Base-by-base conservation (phyloP, 2,329 filamentous ascomycete species). In the Paecilomyces niveus region DNA sequence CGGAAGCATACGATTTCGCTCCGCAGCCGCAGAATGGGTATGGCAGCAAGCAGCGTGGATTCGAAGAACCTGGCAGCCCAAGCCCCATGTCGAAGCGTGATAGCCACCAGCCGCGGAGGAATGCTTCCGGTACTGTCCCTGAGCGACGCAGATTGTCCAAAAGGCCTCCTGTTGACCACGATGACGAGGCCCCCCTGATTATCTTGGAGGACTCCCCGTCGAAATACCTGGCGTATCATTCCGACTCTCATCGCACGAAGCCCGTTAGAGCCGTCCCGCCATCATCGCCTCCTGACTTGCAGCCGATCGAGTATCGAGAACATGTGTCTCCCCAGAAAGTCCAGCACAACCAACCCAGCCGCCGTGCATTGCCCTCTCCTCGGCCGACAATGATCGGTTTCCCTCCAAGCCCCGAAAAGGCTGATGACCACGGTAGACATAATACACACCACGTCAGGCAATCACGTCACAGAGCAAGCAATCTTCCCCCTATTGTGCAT, bases 61-160 rank as follows among this genome's bases (percentile, higher is more conserved):
- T 68, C 1, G 71, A 72, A 5, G 64, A 65, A 39, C 72, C 72
- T 6, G 67, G 67, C 9, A 74, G 72, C 53, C 72, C 72, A 32
- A 73, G 70, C 55, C 70, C 69, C 26, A 71, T 68, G 6, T 71
- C 68, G 29, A 74, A 74, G 58, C 63, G 64, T 8, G 39, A 45
- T 21, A 21, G 39, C 39, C n/a, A n/a, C 21, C 39, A 45, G n/a
- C 8, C 8, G 39, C 39, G 39, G 6, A 45, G 39, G 15, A 45
- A 45, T 45, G n/a, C 39, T 18, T 7, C 39, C n/a, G 15, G 21
- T n/a, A 65, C 67, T 26, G 65, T 63, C 52, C 57, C 60, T 9
- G 63, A 64, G 13, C 62, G 63, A 49, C 45, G 57, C 7, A 62
- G 61, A 33, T 62, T 58, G 35, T 53, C 61, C n/a, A 62, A 62